Percentiles rank a stretch among this genome's conserved stretches.
phyloP scores from a whole-genome alignment of 2,329 filamentous ascomycete genomes.

The Fusarium tuaranense region DNA sequence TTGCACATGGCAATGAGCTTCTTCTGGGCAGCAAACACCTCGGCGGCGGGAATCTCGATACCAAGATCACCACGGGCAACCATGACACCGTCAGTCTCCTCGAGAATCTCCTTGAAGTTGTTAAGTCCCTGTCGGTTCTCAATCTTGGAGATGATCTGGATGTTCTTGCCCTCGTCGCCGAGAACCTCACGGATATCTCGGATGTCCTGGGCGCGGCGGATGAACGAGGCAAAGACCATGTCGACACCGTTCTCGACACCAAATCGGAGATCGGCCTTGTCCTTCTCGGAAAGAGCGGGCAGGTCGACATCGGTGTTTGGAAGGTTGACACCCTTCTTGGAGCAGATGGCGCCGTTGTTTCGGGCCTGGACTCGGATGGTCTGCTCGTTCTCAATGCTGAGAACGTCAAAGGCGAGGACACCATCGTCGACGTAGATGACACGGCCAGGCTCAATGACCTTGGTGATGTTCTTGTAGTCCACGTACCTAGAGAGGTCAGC shows the following conservation, averaged over 20 bases:
- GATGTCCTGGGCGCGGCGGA: constrained; percentile 94
- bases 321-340: constrained; percentile 99
- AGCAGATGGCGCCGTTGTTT: constrained; percentile 99
- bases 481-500: constrained; percentile 74
- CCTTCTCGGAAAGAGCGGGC: constrained; percentile 96
- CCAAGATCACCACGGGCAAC: constrained; percentile 95
- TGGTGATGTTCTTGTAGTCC: constrained; percentile 99
- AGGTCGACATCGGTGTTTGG: constrained; percentile 99
- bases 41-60: constrained; percentile 98
- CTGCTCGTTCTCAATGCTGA: constrained; percentile 88
- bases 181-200: constrained; percentile 90
- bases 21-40: constrained; percentile 99
- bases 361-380: constrained; percentile 87
- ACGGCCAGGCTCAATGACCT: constrained; percentile 91
- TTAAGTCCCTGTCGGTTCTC: constrained; percentile 99
- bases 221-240: constrained; percentile 99
- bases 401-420: constrained; percentile 94
- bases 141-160: constrained; percentile 99
- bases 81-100: constrained; percentile 99
- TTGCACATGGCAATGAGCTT: constrained; percentile 99
- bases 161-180: constrained; percentile 91
- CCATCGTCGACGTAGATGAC: constrained; percentile 99
- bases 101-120: constrained; percentile 98
- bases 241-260: constrained; percentile 99
- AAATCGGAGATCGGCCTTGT: constrained; percentile 92